Base-by-base conservation (phyloP, 1,284 basidiomycete species). In the Phellopilus nigrolimitatus region DNA sequence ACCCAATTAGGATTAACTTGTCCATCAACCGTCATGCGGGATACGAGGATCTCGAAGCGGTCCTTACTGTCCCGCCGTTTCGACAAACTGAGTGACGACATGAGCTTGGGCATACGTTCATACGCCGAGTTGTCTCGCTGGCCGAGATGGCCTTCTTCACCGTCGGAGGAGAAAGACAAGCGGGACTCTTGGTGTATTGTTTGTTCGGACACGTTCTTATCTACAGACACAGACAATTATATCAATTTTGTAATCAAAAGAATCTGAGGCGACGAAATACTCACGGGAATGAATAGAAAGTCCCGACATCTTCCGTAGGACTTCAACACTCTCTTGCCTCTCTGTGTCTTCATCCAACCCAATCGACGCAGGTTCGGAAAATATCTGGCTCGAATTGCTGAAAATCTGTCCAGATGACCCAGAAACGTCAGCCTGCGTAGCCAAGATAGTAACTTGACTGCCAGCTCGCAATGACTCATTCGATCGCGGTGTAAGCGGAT, bases 31-130 rank as follows among this genome's bases (percentile, higher is more conserved):
- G 45, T 47, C 45, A 47, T 47, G 12, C 45, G 31, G 13, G 22
- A 28, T 10, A 47, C 30, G 33, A 47, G 25, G 25, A 47, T 47
- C 6, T 38, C 33, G 33, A 47, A 47, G 21, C 30, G 33, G 13
- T 47, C 45, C 33, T 47, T 47, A 27, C 34, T 34, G 15, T 25
- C 13, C 13, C 45, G 45, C 33, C 34, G 31, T 17, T 47, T 47
- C 9, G 33, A 21, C 12, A 33, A 47, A 8, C 27, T 47, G 8
- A 47, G 19, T 27, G 45, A 47, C 10, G 31, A 12, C 19, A 21
- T 36, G 7, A 47, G 17, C 19, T 47, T 47, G n/a, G 45, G 45
- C 45, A 47, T 47, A 21, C 45, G 45, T 21, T 36, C 45, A 24
- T 47, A 47, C 9, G 45, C 45, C 10, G 45, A 21, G 19, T 25